Evolutionary conservation across 495 filamentous ascomycete species (phyloP).

Genomic region (Talaromyces nanjingensis): DNA sequence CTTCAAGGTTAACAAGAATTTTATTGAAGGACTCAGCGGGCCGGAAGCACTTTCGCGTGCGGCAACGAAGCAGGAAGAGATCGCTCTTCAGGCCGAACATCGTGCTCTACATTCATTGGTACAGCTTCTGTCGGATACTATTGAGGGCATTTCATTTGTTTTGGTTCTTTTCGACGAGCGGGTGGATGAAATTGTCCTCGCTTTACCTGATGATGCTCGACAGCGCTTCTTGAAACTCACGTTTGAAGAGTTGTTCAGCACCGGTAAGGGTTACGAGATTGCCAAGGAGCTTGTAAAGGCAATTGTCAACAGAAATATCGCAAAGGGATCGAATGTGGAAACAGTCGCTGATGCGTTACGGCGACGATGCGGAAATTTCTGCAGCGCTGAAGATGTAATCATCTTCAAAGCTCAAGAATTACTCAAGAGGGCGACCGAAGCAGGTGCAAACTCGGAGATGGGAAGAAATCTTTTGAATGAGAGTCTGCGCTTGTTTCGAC

Average conservation of each 20-base stretch:
- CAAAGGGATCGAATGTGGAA: slow-evolving; percentile 91
- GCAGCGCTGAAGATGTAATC: slow-evolving; percentile 90
- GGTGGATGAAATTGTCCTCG: slow-evolving; percentile 78
- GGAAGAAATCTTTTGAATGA: slow-evolving; percentile 82
- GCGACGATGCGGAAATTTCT: slow-evolving; percentile 90
- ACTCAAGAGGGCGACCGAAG: slow-evolving; percentile 77
- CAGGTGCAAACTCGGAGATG: slow-evolving; percentile 61
- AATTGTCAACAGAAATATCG: slow-evolving; percentile 95
- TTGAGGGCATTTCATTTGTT: slow-evolving; percentile 94
- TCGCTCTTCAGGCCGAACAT: slow-evolving; percentile 86
- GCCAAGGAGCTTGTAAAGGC: slow-evolving; percentile 95
- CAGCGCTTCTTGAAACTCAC: slow-evolving; percentile 68
- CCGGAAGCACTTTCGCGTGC: slow-evolving; percentile 68
- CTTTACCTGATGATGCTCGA: slow-evolving; percentile 61
- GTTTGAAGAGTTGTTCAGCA: slow-evolving; percentile 79
- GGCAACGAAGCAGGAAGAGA: slow-evolving; percentile 76
- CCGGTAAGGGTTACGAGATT: slow-evolving; percentile 72
- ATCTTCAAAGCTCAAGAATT: slow-evolving; percentile 98
- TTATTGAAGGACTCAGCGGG: slow-evolving; percentile 87
- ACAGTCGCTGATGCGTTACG: slow-evolving; percentile 90
- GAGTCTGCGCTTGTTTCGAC: slow-evolving; percentile 77
- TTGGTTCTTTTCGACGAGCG: slow-evolving; percentile 88
- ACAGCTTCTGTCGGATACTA: slow-evolving; percentile 72
- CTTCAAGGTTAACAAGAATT: slow-evolving; percentile 72
- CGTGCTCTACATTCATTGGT: slow-evolving; percentile 82